Conservation (phyloP, 2,329 filamentous ascomycete genomes). For the Aplosporella prunicola region DNA sequence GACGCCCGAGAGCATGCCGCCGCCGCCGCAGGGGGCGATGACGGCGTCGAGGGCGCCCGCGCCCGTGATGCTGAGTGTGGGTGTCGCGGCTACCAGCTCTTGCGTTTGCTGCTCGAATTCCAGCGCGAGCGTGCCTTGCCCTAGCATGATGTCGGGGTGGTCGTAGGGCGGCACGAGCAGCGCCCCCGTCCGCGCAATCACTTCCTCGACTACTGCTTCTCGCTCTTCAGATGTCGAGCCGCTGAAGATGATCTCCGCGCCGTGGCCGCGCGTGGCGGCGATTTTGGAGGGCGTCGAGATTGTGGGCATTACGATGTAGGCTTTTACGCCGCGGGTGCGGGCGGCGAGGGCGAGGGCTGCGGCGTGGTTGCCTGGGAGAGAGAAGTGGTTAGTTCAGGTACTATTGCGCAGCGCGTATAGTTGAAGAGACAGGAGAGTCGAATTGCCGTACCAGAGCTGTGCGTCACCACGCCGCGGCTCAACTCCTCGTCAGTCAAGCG, state of each 20-base stretch:
- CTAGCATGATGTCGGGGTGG: slow-evolving; percentile 82
- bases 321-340: slow-evolving; percentile 55
- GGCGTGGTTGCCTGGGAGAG: slow-evolving; percentile 73
- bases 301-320: slow-evolving; percentile 86
- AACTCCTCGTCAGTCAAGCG: slow-evolving; percentile 55
- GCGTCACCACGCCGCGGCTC: slow-evolving; percentile 70
- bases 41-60: slow-evolving; percentile 40
- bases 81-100: slow-evolving; percentile 36
- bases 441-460: slow-evolving; percentile 61
- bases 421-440: not conserved
- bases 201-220: slow-evolving; percentile 62
- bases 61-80: slow-evolving; percentile 17
- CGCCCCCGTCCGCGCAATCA: slow-evolving; percentile 64
- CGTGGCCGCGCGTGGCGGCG: slow-evolving; percentile 68
- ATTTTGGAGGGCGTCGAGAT: slow-evolving; percentile 83
- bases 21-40: slow-evolving; percentile 77
- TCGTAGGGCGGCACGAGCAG: slow-evolving; percentile 84
- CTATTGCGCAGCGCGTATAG: too few species aligned
- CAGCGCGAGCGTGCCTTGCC: slow-evolving; percentile 81
- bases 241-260: slow-evolving; percentile 69
- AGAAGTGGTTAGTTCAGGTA: not conserved
- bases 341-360: slow-evolving; percentile 86
- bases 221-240: slow-evolving; percentile 64
- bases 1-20: slow-evolving; percentile 76
- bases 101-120: slow-evolving; percentile 70